Percentiles rank a stretch among this genome's conserved stretches.
phyloP scores from a whole-genome alignment of 2,329 filamentous ascomycete genomes.

The Aspergillus neotritici region DNA sequence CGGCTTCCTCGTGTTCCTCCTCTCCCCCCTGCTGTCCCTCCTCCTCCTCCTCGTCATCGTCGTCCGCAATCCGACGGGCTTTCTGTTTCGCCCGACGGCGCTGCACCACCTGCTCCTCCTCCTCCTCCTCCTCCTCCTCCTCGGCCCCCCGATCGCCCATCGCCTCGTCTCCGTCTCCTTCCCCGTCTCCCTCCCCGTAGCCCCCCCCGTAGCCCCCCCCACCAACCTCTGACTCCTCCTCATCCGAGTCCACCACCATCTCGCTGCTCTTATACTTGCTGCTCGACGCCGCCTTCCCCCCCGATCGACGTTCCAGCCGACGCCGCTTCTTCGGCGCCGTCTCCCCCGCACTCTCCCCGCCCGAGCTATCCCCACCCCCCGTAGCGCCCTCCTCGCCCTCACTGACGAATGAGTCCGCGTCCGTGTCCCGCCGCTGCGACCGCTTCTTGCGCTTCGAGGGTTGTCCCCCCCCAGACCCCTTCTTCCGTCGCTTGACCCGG shows the following conservation, averaged over 20 bases:
- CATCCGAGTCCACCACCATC: constrained; percentile 70
- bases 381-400: constrained; percentile 19
- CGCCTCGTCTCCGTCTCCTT: constrained; percentile 23
- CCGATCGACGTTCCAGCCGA: constrained; percentile 51
- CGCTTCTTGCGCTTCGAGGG: constrained; percentile 59
- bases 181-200: constrained; percentile 23
- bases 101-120: constrained; percentile 29
- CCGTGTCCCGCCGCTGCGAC: constrained; percentile 14
- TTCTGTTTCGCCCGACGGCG: constrained; percentile 29
- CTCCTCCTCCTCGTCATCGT: constrained; percentile 43
- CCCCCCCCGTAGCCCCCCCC: constrained; percentile 51
- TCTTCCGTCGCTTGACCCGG: constrained; percentile 70
- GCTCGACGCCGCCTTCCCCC: constrained; percentile 33
- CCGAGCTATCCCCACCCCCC: constrained; percentile 24
- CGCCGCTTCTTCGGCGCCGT: constrained; percentile 53
- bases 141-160: constrained; percentile 18
- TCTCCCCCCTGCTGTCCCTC: constrained; percentile 34
- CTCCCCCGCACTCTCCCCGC: constrained; percentile 32
- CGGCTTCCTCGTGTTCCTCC: constrained; percentile 27
- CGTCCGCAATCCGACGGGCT: constrained; percentile 32
- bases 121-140: constrained; percentile 43
- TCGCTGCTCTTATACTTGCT: constrained; percentile 82
- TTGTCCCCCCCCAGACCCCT: constrained; percentile 5
- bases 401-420: constrained; percentile 27
- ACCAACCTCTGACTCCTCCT: no score